These are phyloP conservation scores for Xanthoconium purpureum DNA, from an alignment of 768 basidiomycete genomes.

Conservation along the genomic window DNA sequence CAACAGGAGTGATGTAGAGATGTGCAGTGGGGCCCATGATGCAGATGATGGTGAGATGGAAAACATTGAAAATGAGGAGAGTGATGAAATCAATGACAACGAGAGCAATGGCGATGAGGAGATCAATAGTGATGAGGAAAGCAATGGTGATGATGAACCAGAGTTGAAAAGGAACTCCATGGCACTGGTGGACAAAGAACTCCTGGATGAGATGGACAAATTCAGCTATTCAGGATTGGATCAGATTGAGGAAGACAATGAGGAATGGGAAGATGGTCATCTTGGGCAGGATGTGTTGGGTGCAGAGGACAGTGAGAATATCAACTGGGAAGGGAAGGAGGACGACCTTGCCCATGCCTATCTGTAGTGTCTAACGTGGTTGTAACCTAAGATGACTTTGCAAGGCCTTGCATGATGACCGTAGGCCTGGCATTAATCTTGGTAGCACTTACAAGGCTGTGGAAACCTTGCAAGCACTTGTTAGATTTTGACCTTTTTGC, in stretches of 20 bases:
- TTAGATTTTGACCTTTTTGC: not conserved
- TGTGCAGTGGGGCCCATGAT: too few relatives aligned
- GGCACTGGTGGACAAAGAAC: not conserved
- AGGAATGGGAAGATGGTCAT: not conserved
- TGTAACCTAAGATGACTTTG: too few relatives aligned
- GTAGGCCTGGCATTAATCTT: too few relatives aligned
- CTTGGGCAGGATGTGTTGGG: not conserved
- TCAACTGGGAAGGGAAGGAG: too few relatives aligned
- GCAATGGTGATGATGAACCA: not conserved
- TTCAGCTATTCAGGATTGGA: not conserved
- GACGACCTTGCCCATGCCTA: too few relatives aligned
- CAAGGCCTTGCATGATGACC: too few relatives aligned
- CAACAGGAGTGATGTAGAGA: too few relatives aligned
- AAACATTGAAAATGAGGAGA: too few relatives aligned
- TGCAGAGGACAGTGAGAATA: not conserved
- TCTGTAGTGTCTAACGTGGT: too few relatives aligned
- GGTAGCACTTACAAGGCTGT: too few relatives aligned
- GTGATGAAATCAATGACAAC: not conserved
- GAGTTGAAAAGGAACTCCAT: not conserved
- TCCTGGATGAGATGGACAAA: not conserved
- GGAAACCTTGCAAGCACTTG: too few relatives aligned
- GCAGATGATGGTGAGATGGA: too few relatives aligned
- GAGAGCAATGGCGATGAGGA: not conserved
- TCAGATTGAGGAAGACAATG: not conserved
- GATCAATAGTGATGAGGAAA: not conserved